Evolutionary conservation across 352 stramenopile genomes (phyloP).

Genomic region (Globisporangium polare): DNA sequence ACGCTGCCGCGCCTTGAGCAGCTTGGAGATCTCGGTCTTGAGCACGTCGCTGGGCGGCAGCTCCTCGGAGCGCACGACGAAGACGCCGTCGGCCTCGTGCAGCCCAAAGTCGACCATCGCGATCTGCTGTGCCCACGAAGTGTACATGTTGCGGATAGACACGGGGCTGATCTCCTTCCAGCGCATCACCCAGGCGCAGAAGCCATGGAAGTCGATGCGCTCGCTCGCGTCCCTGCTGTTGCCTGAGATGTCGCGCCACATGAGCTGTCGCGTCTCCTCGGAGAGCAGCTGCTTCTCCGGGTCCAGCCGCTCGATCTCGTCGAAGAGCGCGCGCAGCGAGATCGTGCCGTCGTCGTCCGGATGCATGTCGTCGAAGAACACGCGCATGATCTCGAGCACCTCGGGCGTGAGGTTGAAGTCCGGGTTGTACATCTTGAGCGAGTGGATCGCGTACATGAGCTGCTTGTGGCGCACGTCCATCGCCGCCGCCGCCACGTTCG

Average conservation of each 20-base stretch:
- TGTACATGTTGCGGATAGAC: conserved; percentile 69
- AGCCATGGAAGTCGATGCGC: conserved; percentile 61
- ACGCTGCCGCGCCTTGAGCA: conserved; percentile 14
- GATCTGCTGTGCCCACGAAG: conserved; percentile 70
- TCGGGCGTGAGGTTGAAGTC: conserved; percentile 79
- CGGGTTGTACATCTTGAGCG: conserved; percentile 76
- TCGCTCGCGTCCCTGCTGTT: conserved; percentile 22
- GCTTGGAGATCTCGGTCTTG: conserved; percentile 20
- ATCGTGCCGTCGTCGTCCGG: conserved; percentile 52
- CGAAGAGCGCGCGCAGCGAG: conserved; percentile 40
- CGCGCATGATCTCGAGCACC: conserved; percentile 75
- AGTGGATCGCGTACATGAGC: conserved; percentile 49
- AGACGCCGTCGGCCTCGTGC: conserved; percentile 66
- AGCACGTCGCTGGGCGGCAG: conserved; percentile 25
- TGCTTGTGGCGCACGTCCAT: conserved; percentile 16
- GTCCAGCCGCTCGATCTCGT: conserved; percentile 67
- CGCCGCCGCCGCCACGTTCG: neutral
- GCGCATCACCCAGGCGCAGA: conserved; percentile 75
- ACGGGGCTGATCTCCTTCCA: conserved; percentile 71
- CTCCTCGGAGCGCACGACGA: conserved; percentile 53
- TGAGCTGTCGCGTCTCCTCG: conserved; percentile 35
- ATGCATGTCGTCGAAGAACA: conserved; percentile 69
- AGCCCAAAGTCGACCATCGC: conserved; percentile 68
- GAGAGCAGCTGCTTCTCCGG: conserved; percentile 40
- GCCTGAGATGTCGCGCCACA: conserved; percentile 37